Conservation (phyloP, 805 yeast genomes). For the Candida jianshihensis region DNA sequence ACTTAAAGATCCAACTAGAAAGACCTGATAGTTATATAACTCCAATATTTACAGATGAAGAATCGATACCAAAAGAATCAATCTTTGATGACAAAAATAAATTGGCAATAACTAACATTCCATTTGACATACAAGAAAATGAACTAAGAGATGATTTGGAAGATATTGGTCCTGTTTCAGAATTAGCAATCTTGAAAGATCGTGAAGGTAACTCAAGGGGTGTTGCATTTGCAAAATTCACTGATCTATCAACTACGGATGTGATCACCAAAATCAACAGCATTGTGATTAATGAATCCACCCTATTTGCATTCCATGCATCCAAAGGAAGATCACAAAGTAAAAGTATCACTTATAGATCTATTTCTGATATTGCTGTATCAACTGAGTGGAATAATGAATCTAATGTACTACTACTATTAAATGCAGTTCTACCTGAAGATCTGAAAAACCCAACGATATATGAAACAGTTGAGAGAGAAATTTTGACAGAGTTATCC, state of each 20-base stretch:
- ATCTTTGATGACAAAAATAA: constrained; percentile 9
- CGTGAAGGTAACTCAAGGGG: constrained; percentile 47
- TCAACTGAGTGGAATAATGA: constrained; percentile 5
- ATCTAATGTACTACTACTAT: constrained; percentile 51
- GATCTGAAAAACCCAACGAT: constrained; percentile 49
- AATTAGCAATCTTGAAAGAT: constrained; percentile 39
- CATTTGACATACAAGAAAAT: constrained; percentile 35
- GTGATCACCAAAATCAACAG: constrained; percentile 28
- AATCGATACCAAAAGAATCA: constrained; percentile 20
- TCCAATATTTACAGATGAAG: constrained; percentile 24
- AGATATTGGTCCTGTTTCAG: constrained; percentile 32
- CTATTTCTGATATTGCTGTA: constrained; percentile 12
- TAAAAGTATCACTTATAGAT: constrained; percentile 17
- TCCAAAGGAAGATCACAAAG: constrained; percentile 28
- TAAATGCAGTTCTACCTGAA: constrained; percentile 59
- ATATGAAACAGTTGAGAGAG: constrained; percentile 42
- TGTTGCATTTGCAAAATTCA: constrained; percentile 46
- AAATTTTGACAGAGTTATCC: constrained; percentile 43
- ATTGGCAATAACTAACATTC: constrained; percentile 38
- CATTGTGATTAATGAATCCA: constrained; percentile 29
- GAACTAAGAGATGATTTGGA: constrained; percentile 35
- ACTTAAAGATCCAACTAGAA: constrained; percentile 24
- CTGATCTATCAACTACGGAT: not conserved
- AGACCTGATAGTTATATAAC: constrained; percentile 43
- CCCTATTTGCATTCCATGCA: constrained; percentile 29